A percentile compares a stretch with the other conserved stretches of the same genome.
Conservation (phyloP, 257 asterid species). For the Nicotiana benthamiana region DNA sequence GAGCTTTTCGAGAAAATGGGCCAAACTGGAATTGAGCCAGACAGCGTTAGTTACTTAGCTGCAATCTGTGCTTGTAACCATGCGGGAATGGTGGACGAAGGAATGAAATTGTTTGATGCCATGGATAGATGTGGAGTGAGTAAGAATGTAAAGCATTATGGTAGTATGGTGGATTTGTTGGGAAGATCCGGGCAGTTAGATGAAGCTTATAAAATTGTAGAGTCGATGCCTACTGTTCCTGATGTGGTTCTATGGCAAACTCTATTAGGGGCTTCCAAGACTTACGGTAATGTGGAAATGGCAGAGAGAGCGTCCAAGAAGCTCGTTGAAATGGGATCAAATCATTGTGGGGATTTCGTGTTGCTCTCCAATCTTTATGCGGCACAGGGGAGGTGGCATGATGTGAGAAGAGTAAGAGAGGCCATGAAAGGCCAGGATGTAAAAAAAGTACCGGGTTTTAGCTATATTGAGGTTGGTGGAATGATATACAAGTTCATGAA, state of each 20-base stretch:
- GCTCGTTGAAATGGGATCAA: slow-evolving; percentile 81
- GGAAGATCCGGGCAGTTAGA: slow-evolving; percentile 77
- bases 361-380: slow-evolving; percentile 81
- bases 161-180: slow-evolving; percentile 75
- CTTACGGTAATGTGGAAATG: slow-evolving; percentile 59
- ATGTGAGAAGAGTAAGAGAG: slow-evolving; percentile 73
- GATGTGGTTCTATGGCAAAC: slow-evolving; percentile 91
- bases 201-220: slow-evolving; percentile 50
- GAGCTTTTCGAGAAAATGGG: slow-evolving; percentile 40
- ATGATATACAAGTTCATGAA: slow-evolving; percentile 49
- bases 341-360: slow-evolving; percentile 76
- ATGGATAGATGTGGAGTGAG: slow-evolving; percentile 48
- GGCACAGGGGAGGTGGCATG: slow-evolving; percentile 68
- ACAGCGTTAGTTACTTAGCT: slow-evolving; percentile 58
- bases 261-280: slow-evolving; percentile 71
- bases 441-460: slow-evolving; percentile 79
- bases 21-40: slow-evolving; percentile 31
- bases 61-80: slow-evolving; percentile 89
- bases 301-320: slow-evolving; percentile 84
- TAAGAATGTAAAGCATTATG: slow-evolving; percentile 74
- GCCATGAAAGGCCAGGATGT: slow-evolving; percentile 64
- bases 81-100: slow-evolving; percentile 90
- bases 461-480: slow-evolving; percentile 64
- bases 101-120: slow-evolving; percentile 46
- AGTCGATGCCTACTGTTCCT: slow-evolving; percentile 52